Conservation (phyloP, 768 basidiomycete species). For the Lactifluus subvellereus region DNA sequence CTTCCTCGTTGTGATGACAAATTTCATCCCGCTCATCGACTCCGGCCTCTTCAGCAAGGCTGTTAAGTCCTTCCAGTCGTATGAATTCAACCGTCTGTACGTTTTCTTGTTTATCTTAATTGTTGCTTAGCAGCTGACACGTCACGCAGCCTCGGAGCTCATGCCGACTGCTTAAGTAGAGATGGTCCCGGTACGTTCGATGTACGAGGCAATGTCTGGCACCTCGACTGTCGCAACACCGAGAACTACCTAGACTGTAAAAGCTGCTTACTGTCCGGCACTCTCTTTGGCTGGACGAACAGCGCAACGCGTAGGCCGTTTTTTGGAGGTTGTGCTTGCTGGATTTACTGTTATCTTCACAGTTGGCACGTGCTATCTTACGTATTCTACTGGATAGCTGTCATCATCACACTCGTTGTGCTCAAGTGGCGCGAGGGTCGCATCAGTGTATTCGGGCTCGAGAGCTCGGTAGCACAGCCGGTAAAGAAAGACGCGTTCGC, state of each 20-base stretch:
- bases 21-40: constrained; percentile 87
- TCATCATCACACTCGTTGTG: constrained; percentile 57
- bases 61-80: constrained; percentile 63
- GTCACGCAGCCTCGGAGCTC: constrained; percentile 49
- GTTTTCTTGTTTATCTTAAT: constrained; percentile 13
- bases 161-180: constrained; percentile 55
- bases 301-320: constrained; percentile 54
- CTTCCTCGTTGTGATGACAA: constrained; percentile 91
- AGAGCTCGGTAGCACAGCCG: not conserved
- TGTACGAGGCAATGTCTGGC: constrained; percentile 83
- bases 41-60: constrained; percentile 86
- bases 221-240: constrained; percentile 75
- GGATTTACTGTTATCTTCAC: not conserved
- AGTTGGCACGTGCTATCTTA: constrained; percentile 84
- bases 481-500: constrained; percentile 12
- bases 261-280: constrained; percentile 80
- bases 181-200: constrained; percentile 84
- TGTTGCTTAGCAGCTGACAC: not conserved
- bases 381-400: constrained; percentile 88
- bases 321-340: not conserved
- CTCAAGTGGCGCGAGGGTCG: constrained; percentile 50
- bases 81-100: constrained; percentile 60
- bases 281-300: constrained; percentile 87
- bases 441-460: constrained; percentile 5
- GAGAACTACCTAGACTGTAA: constrained; percentile 43